phyloP scores from a whole-genome alignment of 768 basidiomycete genomes.

The Leccinellum albellum region DNA sequence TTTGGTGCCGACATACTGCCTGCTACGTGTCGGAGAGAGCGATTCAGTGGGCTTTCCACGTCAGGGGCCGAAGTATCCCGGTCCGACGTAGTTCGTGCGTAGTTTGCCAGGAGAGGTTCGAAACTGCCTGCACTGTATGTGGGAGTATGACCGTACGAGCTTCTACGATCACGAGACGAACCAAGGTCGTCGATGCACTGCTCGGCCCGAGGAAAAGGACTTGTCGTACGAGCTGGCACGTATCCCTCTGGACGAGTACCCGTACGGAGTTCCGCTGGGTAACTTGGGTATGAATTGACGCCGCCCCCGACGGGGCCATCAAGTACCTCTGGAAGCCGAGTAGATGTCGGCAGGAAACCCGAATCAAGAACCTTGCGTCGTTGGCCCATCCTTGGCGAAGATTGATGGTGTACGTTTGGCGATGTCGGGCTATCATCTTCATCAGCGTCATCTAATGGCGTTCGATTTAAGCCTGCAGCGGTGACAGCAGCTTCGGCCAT shows the following conservation, averaged over 20 bases:
- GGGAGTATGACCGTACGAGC: slow-evolving; percentile 40
- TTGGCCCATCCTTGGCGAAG: slow-evolving; percentile 36
- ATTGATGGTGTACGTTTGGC: slow-evolving; percentile 18
- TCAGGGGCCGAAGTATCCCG: slow-evolving; percentile 11
- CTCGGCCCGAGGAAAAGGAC: slow-evolving; percentile 38
- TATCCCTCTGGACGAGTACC: slow-evolving; percentile 36
- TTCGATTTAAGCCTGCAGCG: slow-evolving; percentile 65
- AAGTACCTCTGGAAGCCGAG: slow-evolving; percentile 34
- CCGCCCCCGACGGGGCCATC: slow-evolving; percentile 17
- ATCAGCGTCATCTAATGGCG: slow-evolving; percentile 66
- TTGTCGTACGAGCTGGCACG: slow-evolving; percentile 43
- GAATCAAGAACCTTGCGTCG: slow-evolving; percentile 30
- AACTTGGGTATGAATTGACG: slow-evolving; percentile 56
- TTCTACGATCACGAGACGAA: slow-evolving; percentile 28
- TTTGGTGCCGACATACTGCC: slow-evolving; percentile 1
- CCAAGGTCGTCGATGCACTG: slow-evolving; percentile 19
- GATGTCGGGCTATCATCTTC: slow-evolving; percentile 33
- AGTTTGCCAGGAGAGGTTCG: slow-evolving; percentile 55
- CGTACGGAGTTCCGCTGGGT: slow-evolving; percentile 18
- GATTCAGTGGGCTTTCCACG: slow-evolving; percentile 32
- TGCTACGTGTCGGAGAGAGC: not conserved
- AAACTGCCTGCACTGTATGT: slow-evolving; percentile 54
- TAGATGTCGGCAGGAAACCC: slow-evolving; percentile 19
- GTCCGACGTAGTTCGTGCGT: slow-evolving; percentile 29
- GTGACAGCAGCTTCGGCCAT: slow-evolving; percentile 70